Base-by-base conservation (phyloP, 495 filamentous ascomycete genomes). In the Neurospora africana region DNA sequence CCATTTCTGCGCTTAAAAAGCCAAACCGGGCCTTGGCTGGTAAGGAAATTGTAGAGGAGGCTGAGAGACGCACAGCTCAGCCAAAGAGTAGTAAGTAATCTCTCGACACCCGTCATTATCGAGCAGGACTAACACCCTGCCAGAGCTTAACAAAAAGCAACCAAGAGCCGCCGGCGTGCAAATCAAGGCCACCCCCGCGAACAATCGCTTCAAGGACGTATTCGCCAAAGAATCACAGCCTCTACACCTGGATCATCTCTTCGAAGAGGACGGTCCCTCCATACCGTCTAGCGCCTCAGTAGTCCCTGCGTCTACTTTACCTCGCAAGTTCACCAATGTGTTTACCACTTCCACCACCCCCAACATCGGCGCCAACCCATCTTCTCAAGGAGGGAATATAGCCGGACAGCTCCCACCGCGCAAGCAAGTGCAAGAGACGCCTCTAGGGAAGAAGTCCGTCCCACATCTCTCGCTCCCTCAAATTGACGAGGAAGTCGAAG, bases 11-110 rank as follows among this genome's bases (percentile, higher is more conserved):
- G 2, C 83, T 98, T 36, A 92, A 93, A 75, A 97, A 91, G 79
- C 95, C 95, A 6, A 97, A 98, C 77, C 87, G 95, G 71, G 86
- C 90, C 7, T 83, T 95, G 53, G 93, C 92, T 15, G 89, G 89
- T 15, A 89, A 89, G 74, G 89, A 90, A 68, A 83, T 93, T 44
- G 91, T 87, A 8, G 89, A 95, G 5, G 89, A 88, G 69, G 88
- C 88, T 11, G 90, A 92, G 73, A 89, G 87, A 76, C 86, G 91
- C 41, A 71, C 82, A 23, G 78, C 76, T 33, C 78, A 80, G 43
- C 75, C 82, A 5, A 83, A 77, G 68, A 84, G 82, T 65, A 65
- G 53, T 84, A 77, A 76, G 82, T 75, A 27, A 30, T 2, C 6
- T 58, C 7, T 33, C 10, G 4, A 65, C 33, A 13, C 10, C 21